A percentile compares a stretch with the other conserved stretches of the same genome.
Conservation (phyloP, 139 green algal species). For the Tetradesmus obliquus region DNA sequence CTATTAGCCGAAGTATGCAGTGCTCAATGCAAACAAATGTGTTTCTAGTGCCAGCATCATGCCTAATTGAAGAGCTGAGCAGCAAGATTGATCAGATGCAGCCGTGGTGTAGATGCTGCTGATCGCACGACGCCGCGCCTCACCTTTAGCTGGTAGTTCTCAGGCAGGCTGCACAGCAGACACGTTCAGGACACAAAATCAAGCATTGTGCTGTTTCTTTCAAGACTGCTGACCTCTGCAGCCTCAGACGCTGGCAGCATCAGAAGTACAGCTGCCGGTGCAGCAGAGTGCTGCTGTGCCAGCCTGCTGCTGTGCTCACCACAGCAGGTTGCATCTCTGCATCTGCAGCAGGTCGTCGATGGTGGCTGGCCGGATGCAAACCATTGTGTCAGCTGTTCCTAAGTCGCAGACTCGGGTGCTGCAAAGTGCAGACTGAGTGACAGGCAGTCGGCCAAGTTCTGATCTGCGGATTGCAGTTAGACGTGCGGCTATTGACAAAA, state of each 20-base stretch:
- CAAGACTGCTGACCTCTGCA: neutral
- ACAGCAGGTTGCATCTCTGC: slow-evolving; percentile 98
- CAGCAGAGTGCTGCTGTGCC: neutral
- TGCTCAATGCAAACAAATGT: too few species aligned
- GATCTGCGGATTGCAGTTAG: neutral
- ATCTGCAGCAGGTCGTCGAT: slow-evolving; percentile 96
- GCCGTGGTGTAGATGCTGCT: too few species aligned
- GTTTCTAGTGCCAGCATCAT: too few species aligned
- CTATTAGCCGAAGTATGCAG: too few species aligned
- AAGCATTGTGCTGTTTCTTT: neutral
- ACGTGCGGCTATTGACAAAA: neutral
- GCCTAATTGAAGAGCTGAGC: too few species aligned
- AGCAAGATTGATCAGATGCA: too few species aligned
- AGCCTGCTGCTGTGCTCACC: slow-evolving; percentile 54
- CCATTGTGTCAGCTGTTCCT: slow-evolving; percentile 72
- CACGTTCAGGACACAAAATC: neutral
- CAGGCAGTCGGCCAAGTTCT: neutral
- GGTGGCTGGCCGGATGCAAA: slow-evolving; percentile 94
- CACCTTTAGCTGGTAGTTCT: slow-evolving; percentile 99
- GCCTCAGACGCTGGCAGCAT: neutral
- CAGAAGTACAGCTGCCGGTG: neutral
- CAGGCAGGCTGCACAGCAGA: slow-evolving; percentile 79
- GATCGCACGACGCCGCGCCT: too few species aligned
- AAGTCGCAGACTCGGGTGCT: neutral
- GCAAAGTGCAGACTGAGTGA: neutral